phyloP scores from a whole-genome alignment of 1,284 basidiomycete species.

The Athelia sp. region DNA sequence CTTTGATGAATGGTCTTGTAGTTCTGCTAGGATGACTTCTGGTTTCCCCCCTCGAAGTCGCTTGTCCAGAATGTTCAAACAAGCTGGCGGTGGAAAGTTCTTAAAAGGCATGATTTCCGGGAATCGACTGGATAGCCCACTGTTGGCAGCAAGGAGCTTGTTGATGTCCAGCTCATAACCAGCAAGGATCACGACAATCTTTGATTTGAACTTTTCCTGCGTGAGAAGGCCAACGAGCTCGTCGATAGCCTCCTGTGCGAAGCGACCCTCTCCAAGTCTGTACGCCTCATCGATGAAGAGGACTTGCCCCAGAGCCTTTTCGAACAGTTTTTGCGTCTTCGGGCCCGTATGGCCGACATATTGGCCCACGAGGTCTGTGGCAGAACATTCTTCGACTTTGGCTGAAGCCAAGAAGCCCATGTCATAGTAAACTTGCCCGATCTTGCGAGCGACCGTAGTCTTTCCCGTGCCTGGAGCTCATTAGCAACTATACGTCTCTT shows the following conservation, averaged over 20 bases:
- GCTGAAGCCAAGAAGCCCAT: slow-evolving; percentile 15
- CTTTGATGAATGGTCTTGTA: slow-evolving; percentile 10
- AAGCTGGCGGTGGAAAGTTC: slow-evolving; percentile 10
- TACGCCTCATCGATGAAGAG: slow-evolving; percentile 32
- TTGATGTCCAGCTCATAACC: slow-evolving; percentile 19
- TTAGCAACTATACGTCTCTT: background rate
- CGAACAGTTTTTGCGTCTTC: slow-evolving; percentile 24
- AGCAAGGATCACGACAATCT: slow-evolving; percentile 18
- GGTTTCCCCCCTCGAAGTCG: slow-evolving; percentile 7
- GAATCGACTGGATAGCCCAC: slow-evolving; percentile 17
- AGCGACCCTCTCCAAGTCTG: slow-evolving; percentile 17
- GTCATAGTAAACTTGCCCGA: slow-evolving; percentile 14
- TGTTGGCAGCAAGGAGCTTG: slow-evolving; percentile 13
- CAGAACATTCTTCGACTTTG: slow-evolving; percentile 16
- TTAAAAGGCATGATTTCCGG: slow-evolving; percentile 15
- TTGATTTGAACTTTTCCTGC: slow-evolving; percentile 10
- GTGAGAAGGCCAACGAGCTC: slow-evolving; percentile 17
- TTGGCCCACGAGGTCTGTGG: slow-evolving; percentile 16
- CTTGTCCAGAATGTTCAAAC: slow-evolving; percentile 12
- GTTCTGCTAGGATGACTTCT: slow-evolving; percentile 6
- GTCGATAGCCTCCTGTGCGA: slow-evolving; percentile 18
- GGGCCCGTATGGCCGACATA: slow-evolving; percentile 29
- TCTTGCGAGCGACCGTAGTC: slow-evolving; percentile 13
- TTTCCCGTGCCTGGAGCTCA: slow-evolving; percentile 12
- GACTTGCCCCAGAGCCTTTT: slow-evolving; percentile 27